Base-by-base conservation (phyloP, 768 basidiomycete genomes). In the Scleroderma bovista region DNA sequence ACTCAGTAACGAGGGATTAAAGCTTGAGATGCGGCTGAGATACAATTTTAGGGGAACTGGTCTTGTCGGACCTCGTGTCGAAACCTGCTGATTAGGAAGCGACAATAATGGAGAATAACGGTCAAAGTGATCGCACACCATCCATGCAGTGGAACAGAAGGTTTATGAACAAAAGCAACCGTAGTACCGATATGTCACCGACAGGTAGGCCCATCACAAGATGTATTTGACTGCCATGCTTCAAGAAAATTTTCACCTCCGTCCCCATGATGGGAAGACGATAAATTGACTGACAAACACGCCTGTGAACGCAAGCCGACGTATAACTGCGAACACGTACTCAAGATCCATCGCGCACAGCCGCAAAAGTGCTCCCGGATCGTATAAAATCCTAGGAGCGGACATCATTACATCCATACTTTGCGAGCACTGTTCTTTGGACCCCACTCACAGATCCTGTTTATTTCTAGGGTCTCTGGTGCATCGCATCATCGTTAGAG, bases 101-200 rank as follows among this genome's bases (percentile, higher is more conserved):
- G 48, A 45, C 40, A 45, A 54, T 22, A 46, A 44, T 48, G 48
- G 53, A 48, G 24, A 48, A 51, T 52, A 55, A 52, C 48, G 55
- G 48, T 17, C 6, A 17, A 40, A 19, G 39, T 22, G 51, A 50
- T 44, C 42, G 55, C 51, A 54, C 33, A 50, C 63, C 62, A 57
- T 44, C 51, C 56, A 54, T 51, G 52, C 37, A 54, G 59, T 54
- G 51, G 47, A 51, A 41, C 51, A 53, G 47, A 52, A 13, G 52
- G 55, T 54, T 48, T 59, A 44, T 49, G 60, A 56, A 65, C 57
- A 57, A 65, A 11, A 62, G 38, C 50, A 51, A 52, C 40, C 48
- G 54, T 59, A 51, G 48, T 47, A 59, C 50, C 57, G 54, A 66
- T 59, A 63, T 55, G 61, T 53, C 56, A 60, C 60, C 48, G 49